Evolutionary conservation across 192 early-diverging fungal species (phyloP), one percentile per base, ranked within the genome.

Genomic region (Coemansia interrupta): DNA sequence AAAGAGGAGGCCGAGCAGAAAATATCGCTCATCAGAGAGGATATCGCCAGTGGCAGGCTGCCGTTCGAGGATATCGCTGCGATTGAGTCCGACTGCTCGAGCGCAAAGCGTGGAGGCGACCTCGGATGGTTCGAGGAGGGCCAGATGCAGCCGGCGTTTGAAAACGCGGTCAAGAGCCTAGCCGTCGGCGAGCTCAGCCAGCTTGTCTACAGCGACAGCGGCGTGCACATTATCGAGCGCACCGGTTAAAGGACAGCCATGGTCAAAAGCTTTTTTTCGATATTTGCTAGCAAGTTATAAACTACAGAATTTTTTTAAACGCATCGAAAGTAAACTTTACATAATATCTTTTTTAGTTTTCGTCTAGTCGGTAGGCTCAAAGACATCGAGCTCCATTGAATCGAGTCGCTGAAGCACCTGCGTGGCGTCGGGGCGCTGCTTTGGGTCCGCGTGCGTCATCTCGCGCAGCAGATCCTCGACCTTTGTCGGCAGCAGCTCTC

Each of bases 61-160:
- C 69, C 80, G 49, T 82, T 99, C 13, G 82, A 68, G 0, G 80
- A 88, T 11, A 66, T 98, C 14, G 97, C 97, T 2, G 66, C 76
- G 2, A 80, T 75, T 23, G 81, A 94, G 60, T 91, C 88, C 23
- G 95, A 99, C 66, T 99, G 97, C 69, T 88, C 86, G n/a, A 92
- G 90, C 26, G 94, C 95, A 0, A 91, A 87, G 54, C 70, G 82
- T 17, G 86, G 87, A 8, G 96, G 96, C 9, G 96, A 98, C 83
- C 64, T 98, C 18, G 90, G 90, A 0, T 83, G 66, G 29, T 97
- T 99, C 84, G 89, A 88, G 38, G 78, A 70, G 1, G 94, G 94
- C 44, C 82, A 90, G 56, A 98, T 97, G 95, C 92, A 96, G 69
- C 83, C 85, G 18, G 78, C 87, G 28, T 98, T 96, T 80, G 94